phyloP scores from a whole-genome alignment of 192 early-diverging fungal genomes.

The Backusella psychrophila region DNA sequence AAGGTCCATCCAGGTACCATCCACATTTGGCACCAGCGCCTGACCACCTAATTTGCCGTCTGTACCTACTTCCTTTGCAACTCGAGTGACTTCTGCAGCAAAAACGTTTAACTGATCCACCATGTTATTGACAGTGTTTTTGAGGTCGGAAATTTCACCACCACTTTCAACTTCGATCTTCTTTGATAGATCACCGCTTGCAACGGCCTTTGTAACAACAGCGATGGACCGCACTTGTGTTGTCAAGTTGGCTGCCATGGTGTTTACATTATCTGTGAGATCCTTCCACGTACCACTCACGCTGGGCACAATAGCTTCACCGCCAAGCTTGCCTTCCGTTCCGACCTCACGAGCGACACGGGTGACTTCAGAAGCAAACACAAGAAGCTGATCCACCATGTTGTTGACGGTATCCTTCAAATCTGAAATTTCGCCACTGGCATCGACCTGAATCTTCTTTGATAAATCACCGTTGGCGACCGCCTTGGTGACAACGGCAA shows the following conservation, averaged over 20 bases:
- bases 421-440: constrained; percentile 66
- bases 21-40: constrained; percentile 54
- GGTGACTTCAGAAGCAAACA: constrained; percentile 51
- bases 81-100: constrained; percentile 66
- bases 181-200: constrained; percentile 55
- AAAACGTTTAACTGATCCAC: constrained; percentile 58
- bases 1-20: constrained; percentile 63
- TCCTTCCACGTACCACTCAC: constrained; percentile 53
- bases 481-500: constrained; percentile 60
- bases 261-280: constrained; percentile 58
- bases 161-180: constrained; percentile 36
- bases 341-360: constrained; percentile 42
- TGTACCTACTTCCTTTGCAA: constrained; percentile 71
- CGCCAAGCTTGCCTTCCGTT: constrained; percentile 46
- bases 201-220: constrained; percentile 55
- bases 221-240: constrained; percentile 62
- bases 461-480: constrained; percentile 57
- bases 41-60: constrained; percentile 65
- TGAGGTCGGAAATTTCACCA: constrained; percentile 63
- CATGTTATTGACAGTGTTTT: constrained; percentile 71
- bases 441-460: constrained; percentile 60
- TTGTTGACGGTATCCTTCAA: constrained; percentile 72
- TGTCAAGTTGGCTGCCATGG: constrained; percentile 57
- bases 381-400: constrained; percentile 73
- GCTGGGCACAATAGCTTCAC: constrained; percentile 49